phyloP scores from a whole-genome alignment of 2,329 filamentous ascomycete genomes.

The Talaromyces amestolkiae region DNA sequence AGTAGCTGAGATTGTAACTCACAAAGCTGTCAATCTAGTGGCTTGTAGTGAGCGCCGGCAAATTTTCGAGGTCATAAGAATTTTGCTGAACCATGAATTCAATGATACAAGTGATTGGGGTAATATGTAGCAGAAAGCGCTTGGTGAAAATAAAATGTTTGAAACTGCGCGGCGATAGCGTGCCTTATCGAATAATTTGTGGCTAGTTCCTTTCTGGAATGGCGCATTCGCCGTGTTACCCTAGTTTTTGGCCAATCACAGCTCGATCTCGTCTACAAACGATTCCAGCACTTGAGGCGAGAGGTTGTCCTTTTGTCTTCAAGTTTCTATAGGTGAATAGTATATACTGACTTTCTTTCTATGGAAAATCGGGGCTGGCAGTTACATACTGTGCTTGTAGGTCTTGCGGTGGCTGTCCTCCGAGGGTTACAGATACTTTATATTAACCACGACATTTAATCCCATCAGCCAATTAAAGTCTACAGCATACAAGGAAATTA shows the following conservation, averaged over 20 bases:
- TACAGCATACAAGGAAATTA: background rate
- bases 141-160: conserved; percentile 8
- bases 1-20: background rate
- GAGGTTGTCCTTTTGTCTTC: background rate
- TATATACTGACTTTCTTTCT: too few species aligned
- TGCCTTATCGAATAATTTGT: conserved; percentile 8
- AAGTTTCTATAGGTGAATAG: too few species aligned
- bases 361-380: too few species aligned
- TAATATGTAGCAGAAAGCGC: background rate
- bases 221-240: background rate
- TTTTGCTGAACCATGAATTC: background rate
- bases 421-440: too few species aligned
- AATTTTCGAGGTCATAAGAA: background rate
- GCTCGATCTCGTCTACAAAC: background rate
- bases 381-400: too few species aligned
- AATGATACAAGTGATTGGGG: background rate
- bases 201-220: background rate
- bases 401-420: too few species aligned
- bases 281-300: background rate
- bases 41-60: too few species aligned
- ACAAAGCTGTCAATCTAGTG: background rate
- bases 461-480: background rate
- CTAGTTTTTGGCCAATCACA: background rate
- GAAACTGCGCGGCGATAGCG: conserved; percentile 11
- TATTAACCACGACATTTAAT: background rate